Base-by-base conservation (phyloP, 768 basidiomycete genomes). In the Exsudoporus frostii region DNA sequence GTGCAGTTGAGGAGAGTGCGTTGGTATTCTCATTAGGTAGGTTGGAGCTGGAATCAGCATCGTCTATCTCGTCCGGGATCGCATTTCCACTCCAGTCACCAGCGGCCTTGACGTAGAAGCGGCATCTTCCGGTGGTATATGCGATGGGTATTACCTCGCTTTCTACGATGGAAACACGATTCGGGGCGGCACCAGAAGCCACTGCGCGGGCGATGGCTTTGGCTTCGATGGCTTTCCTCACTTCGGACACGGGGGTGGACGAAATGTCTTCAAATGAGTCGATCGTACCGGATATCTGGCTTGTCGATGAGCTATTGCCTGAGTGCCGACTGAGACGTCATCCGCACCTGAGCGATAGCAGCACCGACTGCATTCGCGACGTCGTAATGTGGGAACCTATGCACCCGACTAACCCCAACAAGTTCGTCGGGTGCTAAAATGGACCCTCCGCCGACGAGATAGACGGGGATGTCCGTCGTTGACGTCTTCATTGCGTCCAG, bases 401-500 rank as follows among this genome's bases (percentile, higher is more conserved):
- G 72, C 17, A 84, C 74, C 48, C 72, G 73, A 46, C 73, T 75
- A 5, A 85, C 77, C 9, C 85, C 85, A 30, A 64, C 68, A 0
- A 87, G 73, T 10, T 67, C 46, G 9, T 74, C 66, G 0, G 85
- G 83, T 10, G 79, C 74, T 32, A 87, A 72, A 58, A 86, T 79
- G 0, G 81, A 79, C 5, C 85, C 85, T 15, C 85, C 85, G 22
- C 85, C 85, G 34, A 86, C 85, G 2, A 87, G 75, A 27, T 84
- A 74, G 11, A 85, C 74, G 24, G 82, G 78, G 40, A 79, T 73
- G 60, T 81, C 79, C 24, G 77, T 76, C 2, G 77, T 76, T 30
- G 76, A 78, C 5, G 84, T 86, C 73, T 87, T 87, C 83, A 87
- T 85, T 24, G 67, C 67, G 60, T 86, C 85, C 9, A 85, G 66